Base-by-base conservation (phyloP, 257 asterid species). In the Mentha longifolia region DNA sequence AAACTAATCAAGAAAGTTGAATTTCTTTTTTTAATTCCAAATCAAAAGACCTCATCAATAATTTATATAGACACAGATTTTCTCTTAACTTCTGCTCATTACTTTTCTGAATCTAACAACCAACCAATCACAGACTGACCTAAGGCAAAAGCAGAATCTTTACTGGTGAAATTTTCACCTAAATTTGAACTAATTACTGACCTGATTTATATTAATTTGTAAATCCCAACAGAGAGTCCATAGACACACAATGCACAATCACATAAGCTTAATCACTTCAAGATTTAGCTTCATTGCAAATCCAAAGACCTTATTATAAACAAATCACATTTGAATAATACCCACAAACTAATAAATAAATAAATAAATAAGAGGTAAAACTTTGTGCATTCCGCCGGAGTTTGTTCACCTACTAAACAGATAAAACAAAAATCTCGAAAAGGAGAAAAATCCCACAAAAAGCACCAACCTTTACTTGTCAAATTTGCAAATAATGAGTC, bases 391-490 rank as follows among this genome's bases (percentile, higher is more conserved):
- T 85, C 91, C 95, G 92, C 85, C 82, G 61, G 74, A 80, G 91
- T 83, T 89, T 72, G 98, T 80, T 88, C 89, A 89, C 85, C 98
- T 79, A 87, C 96, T 92, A 77, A 85, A 62, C 73, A 68, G 82
- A 85, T 57, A 80, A 74, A 11, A 15, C 62, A 16, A 64, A 37
- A 74, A 67, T 42, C 35, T 70, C 71, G 39, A 7, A 70, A 41
- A 61, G 2, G 10, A 63, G n/a, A 5, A 19, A n/a, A 58, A 58
- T 67, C 8, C 39, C 54, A 14, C 42, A 8, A 69, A 70, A 71
- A 35, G 49, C 65, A 76, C 84, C 80, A 59, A 85, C 84, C 86
- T 84, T 80, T 77, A 74, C 85, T 79, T 80, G 92, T 75, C 71
- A 70, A 77, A 37, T 39, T 72, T 42, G 56, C 81, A 78, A 80